These are phyloP conservation scores for Periglandula ipomoeae DNA, from an alignment of 2,329 filamentous ascomycete genomes.

Conservation along the genomic window DNA sequence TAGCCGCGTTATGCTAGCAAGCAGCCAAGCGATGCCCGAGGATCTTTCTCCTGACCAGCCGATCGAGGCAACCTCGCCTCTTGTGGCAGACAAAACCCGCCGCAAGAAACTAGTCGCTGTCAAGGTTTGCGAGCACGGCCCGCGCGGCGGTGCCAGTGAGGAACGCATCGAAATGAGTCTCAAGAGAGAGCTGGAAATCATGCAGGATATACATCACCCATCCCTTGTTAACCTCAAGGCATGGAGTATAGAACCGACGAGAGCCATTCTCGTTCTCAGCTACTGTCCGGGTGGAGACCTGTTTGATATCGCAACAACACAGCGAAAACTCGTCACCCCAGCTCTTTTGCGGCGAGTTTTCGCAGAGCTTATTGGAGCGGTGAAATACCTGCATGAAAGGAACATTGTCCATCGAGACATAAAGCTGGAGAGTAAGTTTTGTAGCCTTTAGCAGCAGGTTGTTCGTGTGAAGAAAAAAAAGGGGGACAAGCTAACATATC, in stretches of 20 bases:
- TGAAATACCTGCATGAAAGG: constrained; percentile 74
- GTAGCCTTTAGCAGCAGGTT: no score
- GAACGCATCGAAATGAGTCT: constrained; percentile 88
- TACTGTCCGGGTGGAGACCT: constrained; percentile 93
- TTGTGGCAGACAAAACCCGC: constrained; percentile 29
- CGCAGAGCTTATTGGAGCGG: constrained; percentile 76
- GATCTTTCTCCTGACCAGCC: constrained; percentile 24
- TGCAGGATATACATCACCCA: constrained; percentile 80
- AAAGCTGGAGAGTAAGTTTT: constrained; percentile 77
- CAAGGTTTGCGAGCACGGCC: constrained; percentile 92
- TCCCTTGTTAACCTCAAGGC: constrained; percentile 87
- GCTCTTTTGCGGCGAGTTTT: constrained; percentile 75
- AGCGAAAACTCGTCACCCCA: constrained; percentile 58
- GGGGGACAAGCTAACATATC: not conserved
- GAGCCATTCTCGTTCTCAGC: constrained; percentile 77
- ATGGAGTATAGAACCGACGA: constrained; percentile 74
- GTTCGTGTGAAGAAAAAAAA: no score
- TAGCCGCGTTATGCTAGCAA: constrained; percentile 86
- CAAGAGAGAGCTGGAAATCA: constrained; percentile 90
- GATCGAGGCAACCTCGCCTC: constrained; percentile 23
- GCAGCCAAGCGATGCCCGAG: constrained; percentile 56
- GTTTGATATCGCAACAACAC: constrained; percentile 78
- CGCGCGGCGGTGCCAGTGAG: constrained; percentile 85
- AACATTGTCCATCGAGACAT: constrained; percentile 94
- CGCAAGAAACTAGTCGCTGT: constrained; percentile 83